Base-by-base conservation (phyloP, 805 yeast genomes). In the Barnettozyma populi region DNA sequence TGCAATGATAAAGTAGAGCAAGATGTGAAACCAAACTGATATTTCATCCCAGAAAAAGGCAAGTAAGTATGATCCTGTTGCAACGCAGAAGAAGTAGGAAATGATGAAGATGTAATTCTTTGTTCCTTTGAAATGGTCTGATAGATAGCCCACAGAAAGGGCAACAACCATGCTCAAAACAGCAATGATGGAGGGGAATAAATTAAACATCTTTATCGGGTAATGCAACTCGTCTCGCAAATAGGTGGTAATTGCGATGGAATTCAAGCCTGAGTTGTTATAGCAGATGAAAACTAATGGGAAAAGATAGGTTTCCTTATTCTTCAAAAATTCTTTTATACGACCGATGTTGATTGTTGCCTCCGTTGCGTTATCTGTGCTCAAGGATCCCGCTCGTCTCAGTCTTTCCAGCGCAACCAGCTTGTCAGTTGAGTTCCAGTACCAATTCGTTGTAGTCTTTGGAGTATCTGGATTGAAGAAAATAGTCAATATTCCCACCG, bases 221-320 rank as follows among this genome's bases (percentile, higher is more conserved):
- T 69, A 61, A 4, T 60, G 54, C 23, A 66, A 59, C 43, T 64
- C 69, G 37, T 52, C 55, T 45, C 68, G 66, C 59, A 70, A 70
- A 76, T 78, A 76, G 2, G 71, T 63, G 13, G 66, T 61, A 44
- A 74, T 62, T 0, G 79, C 68, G 11, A 76, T 76, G 47, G 67
- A 73, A 10, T 63, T 45, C 20, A 48, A 23, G 0, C 55, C 50
- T 13, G 48, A 24, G 25, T 52, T 52, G 31, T 52, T 50, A 20
- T 47, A 52, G 29, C 53, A 52, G 5, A 50, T 44, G 44, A 52
- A 52, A 2, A 50, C 39, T 11, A 50, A 7, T 23, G 78, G 77
- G 53, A 73, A 74, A 20, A 72, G 71, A 36, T 55, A 70, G 18
- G 71, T 61, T 55, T 73, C 77, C 75, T 78, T 72, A 1, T 75